Evolutionary conservation across 2,329 filamentous ascomycete species (phyloP), one percentile per base, ranked within the genome.

Genomic region (Sporothrix curviconia): DNA sequence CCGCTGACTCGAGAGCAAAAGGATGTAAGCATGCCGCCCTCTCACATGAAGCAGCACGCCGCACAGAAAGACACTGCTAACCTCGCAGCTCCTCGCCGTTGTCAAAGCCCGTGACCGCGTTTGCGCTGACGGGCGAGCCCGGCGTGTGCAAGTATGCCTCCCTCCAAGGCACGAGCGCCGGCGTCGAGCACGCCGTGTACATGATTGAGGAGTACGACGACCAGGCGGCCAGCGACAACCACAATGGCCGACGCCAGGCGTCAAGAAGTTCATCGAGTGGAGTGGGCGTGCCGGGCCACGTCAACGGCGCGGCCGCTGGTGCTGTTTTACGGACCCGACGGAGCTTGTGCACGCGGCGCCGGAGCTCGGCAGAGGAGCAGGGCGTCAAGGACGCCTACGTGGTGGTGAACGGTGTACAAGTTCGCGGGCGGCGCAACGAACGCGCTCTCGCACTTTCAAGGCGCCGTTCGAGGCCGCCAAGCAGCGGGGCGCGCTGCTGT

Each of bases 141-240:
- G 55, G 55, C 17, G 36, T 56, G 12, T 17, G 12, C 12, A 56
- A 56, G 34, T 56, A 56, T 28, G 55, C 44, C 12, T 12, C n/a
- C 22, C 9, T 50, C n/a, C n/a, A n/a, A 1, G 28, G 17, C 6
- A n/a, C 55, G 2, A 36, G 55, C 11, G 28, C 50, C 44, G 43
- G 25, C n/a, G 2, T 28, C 7, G 19, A 39, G 9, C 44, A 43
- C 17, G 55, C 44, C 44, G 25, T 56, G n/a, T 56, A 56, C 36
- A 50, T 56, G 43, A 49, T 50, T 25, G 54, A 56, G 25, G 43
- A 56, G 54, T 56, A 55, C 42, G 40, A 34, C 17, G 25, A 24
- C 32, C 17, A 28, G 42, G 52, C 28, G 3, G 52, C 52, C 7
- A 46, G 46, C 14, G 52, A 55, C n/a, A 22, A 30, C 28, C 52